A percentile compares a stretch with the other conserved stretches of the same genome.
phyloP scores from a whole-genome alignment of 306 rosid genomes.

The Cicer yamashitae region DNA sequence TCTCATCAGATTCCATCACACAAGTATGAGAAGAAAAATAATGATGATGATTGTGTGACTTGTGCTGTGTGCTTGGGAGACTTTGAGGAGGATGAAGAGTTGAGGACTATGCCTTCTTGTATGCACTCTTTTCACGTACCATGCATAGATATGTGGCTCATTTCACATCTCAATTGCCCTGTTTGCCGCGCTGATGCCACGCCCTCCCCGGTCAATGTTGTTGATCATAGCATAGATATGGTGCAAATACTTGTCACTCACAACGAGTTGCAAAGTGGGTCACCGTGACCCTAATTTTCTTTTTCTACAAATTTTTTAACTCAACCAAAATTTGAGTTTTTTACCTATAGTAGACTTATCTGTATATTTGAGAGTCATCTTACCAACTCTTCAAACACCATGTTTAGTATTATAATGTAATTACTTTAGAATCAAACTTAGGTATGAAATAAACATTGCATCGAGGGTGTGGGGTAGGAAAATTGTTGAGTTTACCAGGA shows the following conservation, averaged over 20 bases:
- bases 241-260: neutral
- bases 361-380: no score
- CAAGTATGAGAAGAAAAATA: conserved; percentile 42
- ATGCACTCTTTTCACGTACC: conserved; percentile 65
- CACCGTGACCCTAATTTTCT: neutral
- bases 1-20: conserved; percentile 54
- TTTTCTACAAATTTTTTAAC: no score
- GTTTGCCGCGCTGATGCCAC: conserved; percentile 55
- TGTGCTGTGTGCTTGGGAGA: conserved; percentile 66
- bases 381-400: no score
- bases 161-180: conserved; percentile 62
- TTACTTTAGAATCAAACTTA: no score
- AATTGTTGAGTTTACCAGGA: no score
- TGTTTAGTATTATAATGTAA: no score
- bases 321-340: no score
- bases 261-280: neutral
- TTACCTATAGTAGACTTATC: no score
- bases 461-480: no score
- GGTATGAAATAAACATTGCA: no score
- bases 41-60: conserved; percentile 44
- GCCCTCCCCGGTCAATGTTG: conserved; percentile 6
- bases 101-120: conserved; percentile 63
- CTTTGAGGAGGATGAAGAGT: conserved; percentile 68
- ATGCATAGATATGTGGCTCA: conserved; percentile 73
- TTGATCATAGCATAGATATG: conserved; percentile 5